Base-by-base conservation (phyloP, 495 filamentous ascomycete species). In the Physcia stellaris region DNA sequence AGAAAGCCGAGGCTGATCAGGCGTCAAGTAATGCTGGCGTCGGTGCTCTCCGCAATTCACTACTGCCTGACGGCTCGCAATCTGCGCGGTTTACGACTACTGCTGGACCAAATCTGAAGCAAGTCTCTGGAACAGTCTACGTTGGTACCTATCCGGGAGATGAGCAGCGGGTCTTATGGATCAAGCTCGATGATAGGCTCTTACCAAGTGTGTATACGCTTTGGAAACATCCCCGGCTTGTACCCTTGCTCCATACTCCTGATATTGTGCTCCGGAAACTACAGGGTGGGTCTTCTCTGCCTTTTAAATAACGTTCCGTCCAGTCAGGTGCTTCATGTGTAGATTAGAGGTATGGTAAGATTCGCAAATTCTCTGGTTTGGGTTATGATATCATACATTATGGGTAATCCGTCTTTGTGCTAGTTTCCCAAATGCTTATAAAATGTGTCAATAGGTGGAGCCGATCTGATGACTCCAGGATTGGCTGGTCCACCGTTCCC, bases 401-500 rank as follows among this genome's bases (percentile, higher is more conserved):
- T n/a, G n/a, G n/a, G n/a, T n/a, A n/a, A n/a, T n/a, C n/a, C n/a
- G n/a, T n/a, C n/a, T n/a, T n/a, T n/a, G n/a, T n/a, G n/a, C n/a
- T n/a, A n/a, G n/a, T n/a, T n/a, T n/a, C n/a, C n/a, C n/a, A n/a
- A n/a, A n/a, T n/a, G n/a, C n/a, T n/a, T n/a, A n/a, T n/a, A n/a
- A n/a, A n/a, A n/a, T n/a, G n/a, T n/a, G n/a, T n/a, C n/a, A n/a
- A n/a, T n/a, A n/a, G n/a, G n/a, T n/a, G 80, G 79, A 4, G 77
- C 79, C 2, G 77, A 80, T 54, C 56, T 84, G n/a, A 84, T 84
- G 79, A 82, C 71, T 1, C 79, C 79, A 1, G 79, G 79, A 19
- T 58, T 84, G 7, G 74, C 77, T 4, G 77, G 80, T 13, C 79
- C 79, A 4, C 79, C 79, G 0, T 84, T 83, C 48, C 75, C 79